A percentile compares a stretch with the other conserved stretches of the same genome.
Evolutionary conservation across 805 yeast species (phyloP).

Genomic region (Suhomyces xylopsoci): DNA sequence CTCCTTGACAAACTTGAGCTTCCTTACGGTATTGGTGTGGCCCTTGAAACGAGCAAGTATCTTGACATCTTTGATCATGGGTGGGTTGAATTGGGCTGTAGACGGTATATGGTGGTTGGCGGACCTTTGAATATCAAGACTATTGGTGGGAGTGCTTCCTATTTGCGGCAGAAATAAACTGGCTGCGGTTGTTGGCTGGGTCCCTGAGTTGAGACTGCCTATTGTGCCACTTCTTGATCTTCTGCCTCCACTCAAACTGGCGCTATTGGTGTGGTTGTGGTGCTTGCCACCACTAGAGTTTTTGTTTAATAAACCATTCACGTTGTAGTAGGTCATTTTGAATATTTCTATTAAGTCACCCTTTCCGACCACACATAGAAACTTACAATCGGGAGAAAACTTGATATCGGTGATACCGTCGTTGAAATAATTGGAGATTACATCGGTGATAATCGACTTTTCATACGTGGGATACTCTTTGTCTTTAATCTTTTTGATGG

Average conservation of each 20-base stretch:
- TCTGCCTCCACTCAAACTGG: constrained; percentile 16
- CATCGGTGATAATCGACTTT: constrained; percentile 41
- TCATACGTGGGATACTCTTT: constrained; percentile 15
- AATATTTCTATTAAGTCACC: constrained; percentile 49
- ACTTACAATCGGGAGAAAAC: constrained; percentile 48
- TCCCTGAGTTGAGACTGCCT: constrained; percentile 24
- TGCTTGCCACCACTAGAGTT: constrained; percentile 5
- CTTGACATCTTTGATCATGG: constrained; percentile 35
- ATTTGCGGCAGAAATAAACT: constrained; percentile 20
- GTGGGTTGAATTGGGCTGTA: constrained; percentile 14
- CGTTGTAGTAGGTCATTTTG: constrained; percentile 39
- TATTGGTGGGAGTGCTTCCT: constrained; percentile 20
- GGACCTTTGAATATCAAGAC: constrained; percentile 18
- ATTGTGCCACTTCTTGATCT: constrained; percentile 41
- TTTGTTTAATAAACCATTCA: constrained; percentile 29
- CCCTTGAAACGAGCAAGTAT: constrained; percentile 38
- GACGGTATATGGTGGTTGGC: constrained; percentile 9
- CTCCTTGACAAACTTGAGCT: constrained; percentile 23
- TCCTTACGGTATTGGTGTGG: constrained; percentile 35
- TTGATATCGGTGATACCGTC: constrained; percentile 56
- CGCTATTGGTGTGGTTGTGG: constrained; percentile 8
- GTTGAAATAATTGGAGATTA: constrained; percentile 58
- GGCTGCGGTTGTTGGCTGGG: constrained; percentile 10
- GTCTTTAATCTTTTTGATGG: constrained; percentile 21
- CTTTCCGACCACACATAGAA: constrained; percentile 47